phyloP scores from a whole-genome alignment of 2,329 filamentous ascomycete genomes.

The Fusarium phyllophilum region DNA sequence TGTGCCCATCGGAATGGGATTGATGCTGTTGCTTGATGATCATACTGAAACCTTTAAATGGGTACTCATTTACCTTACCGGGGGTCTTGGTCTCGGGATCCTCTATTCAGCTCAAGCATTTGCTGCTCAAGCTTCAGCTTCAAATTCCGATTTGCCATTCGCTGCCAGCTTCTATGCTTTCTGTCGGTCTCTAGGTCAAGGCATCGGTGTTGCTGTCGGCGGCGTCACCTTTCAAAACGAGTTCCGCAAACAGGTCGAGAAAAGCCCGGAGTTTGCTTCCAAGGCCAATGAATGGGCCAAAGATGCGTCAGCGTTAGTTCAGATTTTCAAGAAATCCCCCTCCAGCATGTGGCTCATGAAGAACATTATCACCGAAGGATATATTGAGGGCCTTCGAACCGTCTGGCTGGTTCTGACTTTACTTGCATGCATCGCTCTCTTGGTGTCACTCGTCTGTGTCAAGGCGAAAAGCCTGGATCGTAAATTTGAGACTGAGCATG shows the following conservation, averaged over 20 bases:
- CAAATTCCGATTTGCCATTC: constrained; percentile 53
- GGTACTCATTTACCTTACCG: constrained; percentile 70
- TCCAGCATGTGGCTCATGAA: constrained; percentile 34
- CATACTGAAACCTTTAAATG: constrained; percentile 64
- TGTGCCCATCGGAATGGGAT: constrained; percentile 67
- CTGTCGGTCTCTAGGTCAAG: constrained; percentile 67
- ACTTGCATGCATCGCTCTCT: constrained; percentile 40
- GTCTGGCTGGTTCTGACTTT: constrained; percentile 49
- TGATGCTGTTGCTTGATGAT: constrained; percentile 59
- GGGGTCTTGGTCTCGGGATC: constrained; percentile 70
- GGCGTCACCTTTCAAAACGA: constrained; percentile 77
- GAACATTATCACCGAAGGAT: constrained; percentile 46
- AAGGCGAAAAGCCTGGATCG: constrained; percentile 37
- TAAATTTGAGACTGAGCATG: constrained; percentile 38
- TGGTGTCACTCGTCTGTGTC: constrained; percentile 26
- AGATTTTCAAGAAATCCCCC: constrained; percentile 57
- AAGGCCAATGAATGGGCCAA: constrained; percentile 59
- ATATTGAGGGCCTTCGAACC: constrained; percentile 46
- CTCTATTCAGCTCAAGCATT: constrained; percentile 72
- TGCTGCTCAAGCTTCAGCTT: constrained; percentile 65
- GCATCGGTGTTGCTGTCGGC: constrained; percentile 72
- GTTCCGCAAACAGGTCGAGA: constrained; percentile 61
- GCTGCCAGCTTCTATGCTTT: constrained; percentile 75
- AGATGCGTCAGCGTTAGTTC: constrained; percentile 68
- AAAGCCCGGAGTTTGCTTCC: constrained; percentile 57